Evolutionary conservation across 202 grass and related monocot genomes (phyloP).

Genomic region (Saccharum hybrid): DNA sequence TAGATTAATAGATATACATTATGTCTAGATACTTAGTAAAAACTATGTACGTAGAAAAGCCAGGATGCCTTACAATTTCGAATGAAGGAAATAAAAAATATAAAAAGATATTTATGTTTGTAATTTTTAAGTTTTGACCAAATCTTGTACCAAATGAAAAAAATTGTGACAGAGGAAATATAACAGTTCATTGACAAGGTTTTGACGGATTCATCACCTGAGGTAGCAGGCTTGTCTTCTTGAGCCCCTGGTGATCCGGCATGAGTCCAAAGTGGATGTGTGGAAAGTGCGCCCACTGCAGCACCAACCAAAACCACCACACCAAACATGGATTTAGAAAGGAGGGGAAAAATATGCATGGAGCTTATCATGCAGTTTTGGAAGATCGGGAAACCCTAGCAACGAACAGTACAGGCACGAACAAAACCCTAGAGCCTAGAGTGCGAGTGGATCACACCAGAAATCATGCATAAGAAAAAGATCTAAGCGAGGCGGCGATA

Average conservation of each 20-base stretch:
- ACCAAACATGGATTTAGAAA: constrained; percentile 52
- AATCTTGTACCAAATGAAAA: background rate
- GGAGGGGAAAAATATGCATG: background rate
- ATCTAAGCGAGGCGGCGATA: background rate
- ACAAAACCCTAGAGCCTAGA: constrained; percentile 59
- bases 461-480: background rate
- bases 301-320: constrained; percentile 46
- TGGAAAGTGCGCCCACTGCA: constrained; percentile 98
- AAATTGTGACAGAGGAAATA: background rate
- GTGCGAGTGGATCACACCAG: background rate
- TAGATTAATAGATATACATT: background rate
- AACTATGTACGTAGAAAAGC: rapidly evolving
- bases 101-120: background rate
- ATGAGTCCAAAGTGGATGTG: constrained; percentile 99
- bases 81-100: background rate
- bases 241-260: constrained; percentile 85
- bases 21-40: background rate
- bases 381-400: constrained; percentile 47
- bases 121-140: background rate
- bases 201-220: constrained; percentile 62
- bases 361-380: constrained; percentile 12
- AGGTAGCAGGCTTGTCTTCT: constrained; percentile 71
- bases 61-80: background rate
- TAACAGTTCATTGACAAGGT: background rate
- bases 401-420: constrained; percentile 16